Evolutionary conservation across 331 rosid species (phyloP).

Genomic region (Quercus phellos): DNA sequence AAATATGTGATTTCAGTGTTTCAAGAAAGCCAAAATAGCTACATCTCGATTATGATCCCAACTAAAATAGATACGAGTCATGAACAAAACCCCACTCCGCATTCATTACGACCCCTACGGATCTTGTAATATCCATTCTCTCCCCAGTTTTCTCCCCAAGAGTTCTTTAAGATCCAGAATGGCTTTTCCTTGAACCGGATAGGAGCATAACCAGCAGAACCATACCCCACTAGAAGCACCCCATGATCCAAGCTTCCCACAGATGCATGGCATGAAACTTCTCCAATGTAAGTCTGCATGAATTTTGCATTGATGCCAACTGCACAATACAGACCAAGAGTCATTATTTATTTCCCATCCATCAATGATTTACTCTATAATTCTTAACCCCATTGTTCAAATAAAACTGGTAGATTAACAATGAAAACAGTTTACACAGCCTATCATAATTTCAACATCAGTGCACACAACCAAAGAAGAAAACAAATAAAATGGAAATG

Average conservation of each 20-base stretch:
- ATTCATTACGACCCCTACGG: slow-evolving; percentile 63
- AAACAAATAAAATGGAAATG: neutral
- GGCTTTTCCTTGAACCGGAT: slow-evolving; percentile 79
- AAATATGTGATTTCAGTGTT: too few relatives aligned
- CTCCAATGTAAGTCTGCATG: slow-evolving; percentile 83
- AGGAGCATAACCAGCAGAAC: slow-evolving; percentile 60
- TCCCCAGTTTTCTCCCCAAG: slow-evolving; percentile 90
- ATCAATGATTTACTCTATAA: neutral
- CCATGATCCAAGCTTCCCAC: slow-evolving; percentile 70
- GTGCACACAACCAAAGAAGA: neutral
- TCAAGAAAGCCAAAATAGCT: too few relatives aligned
- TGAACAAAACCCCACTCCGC: slow-evolving; percentile 49
- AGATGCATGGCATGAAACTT: slow-evolving; percentile 84
- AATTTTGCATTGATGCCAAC: slow-evolving; percentile 77
- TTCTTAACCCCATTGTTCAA: neutral
- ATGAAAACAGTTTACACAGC: too few relatives aligned
- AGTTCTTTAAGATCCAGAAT: slow-evolving; percentile 84
- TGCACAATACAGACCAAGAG: slow-evolving; percentile 21
- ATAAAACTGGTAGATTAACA: neutral
- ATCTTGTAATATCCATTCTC: slow-evolving; percentile 83
- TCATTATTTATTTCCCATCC: neutral
- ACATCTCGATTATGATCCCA: too few relatives aligned
- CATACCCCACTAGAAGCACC: slow-evolving; percentile 85
- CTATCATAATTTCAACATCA: neutral
- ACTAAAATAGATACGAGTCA: too few relatives aligned